Evolutionary conservation across 345 rosid genomes (phyloP).

Genomic region (Dipteronia dyeriana): DNA sequence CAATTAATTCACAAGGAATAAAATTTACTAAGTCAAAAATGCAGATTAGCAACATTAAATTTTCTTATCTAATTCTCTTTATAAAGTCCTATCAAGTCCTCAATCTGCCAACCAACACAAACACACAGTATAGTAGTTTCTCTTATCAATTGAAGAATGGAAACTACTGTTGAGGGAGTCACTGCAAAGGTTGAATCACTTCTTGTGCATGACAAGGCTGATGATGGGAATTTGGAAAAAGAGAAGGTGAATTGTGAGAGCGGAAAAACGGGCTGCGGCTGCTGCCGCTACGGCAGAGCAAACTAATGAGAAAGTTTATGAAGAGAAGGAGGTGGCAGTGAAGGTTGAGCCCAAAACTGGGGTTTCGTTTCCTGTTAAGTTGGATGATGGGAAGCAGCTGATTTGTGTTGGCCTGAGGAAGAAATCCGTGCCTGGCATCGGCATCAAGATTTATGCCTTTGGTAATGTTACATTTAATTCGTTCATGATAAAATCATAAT

Average conservation of each 20-base stretch:
- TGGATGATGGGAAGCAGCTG: conserved; percentile 52
- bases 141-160: conserved; percentile 17
- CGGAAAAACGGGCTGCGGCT: conserved; percentile 4
- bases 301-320: conserved; percentile 17
- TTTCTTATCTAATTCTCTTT: conserved; percentile 25
- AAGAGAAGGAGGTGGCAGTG: conserved; percentile 34
- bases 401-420: conserved; percentile 40
- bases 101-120: conserved; percentile 13
- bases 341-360: conserved; percentile 54
- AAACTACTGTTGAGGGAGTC: conserved; percentile 24
- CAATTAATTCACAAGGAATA: background rate
- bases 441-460: conserved; percentile 42
- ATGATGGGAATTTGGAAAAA: background rate
- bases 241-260: conserved; percentile 17
- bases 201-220: background rate
- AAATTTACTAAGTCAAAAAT: background rate
- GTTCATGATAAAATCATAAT: background rate
- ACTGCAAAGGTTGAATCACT: conserved; percentile 21
- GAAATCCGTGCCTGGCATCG: conserved; percentile 50
- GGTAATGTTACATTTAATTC: conserved; percentile 27
- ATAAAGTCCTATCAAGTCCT: conserved; percentile 14
- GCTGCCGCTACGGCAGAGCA: conserved; percentile 12
- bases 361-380: conserved; percentile 44
- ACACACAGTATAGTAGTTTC: background rate
- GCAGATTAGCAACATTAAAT: background rate